Conservation (phyloP, 2,329 filamentous ascomycete genomes). For the Penicillium sp. region DNA sequence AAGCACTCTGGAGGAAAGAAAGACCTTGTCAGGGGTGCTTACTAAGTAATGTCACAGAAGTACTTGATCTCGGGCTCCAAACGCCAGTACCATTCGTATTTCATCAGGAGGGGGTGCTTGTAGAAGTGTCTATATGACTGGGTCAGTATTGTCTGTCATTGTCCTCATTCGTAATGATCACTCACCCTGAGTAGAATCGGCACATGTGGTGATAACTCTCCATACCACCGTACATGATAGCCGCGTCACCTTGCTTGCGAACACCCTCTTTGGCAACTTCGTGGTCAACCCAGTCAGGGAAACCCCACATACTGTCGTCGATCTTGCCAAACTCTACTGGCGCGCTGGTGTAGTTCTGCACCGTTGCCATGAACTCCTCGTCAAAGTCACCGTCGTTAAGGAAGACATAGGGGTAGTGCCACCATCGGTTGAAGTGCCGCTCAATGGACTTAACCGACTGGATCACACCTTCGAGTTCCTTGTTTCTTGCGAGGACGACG, state of each 20-base stretch:
- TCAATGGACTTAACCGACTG: conserved; percentile 98
- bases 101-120: conserved; percentile 89
- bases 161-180: conserved; percentile 9
- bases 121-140: conserved; percentile 74
- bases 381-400: conserved; percentile 98
- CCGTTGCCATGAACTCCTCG: conserved; percentile 83
- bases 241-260: conserved; percentile 90
- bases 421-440: conserved; percentile 98
- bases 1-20: background rate
- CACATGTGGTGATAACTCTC: conserved; percentile 99
- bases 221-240: conserved; percentile 99
- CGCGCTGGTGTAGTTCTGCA: conserved; percentile 86
- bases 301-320: conserved; percentile 88
- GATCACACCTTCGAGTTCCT: conserved; percentile 92
- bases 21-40: conserved; percentile 36
- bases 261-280: conserved; percentile 96
- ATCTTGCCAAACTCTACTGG: conserved; percentile 93
- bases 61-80: conserved; percentile 99
- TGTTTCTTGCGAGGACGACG: conserved; percentile 92
- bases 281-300: conserved; percentile 91
- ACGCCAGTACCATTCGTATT: conserved; percentile 99
- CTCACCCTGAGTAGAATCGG: conserved; percentile 94
- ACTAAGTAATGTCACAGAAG: conserved; percentile 99
- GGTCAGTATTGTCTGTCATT: conserved; percentile 14
- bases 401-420: conserved; percentile 97